Base-by-base conservation (phyloP, 2,329 filamentous ascomycete species). In the Fusarium sp. region DNA sequence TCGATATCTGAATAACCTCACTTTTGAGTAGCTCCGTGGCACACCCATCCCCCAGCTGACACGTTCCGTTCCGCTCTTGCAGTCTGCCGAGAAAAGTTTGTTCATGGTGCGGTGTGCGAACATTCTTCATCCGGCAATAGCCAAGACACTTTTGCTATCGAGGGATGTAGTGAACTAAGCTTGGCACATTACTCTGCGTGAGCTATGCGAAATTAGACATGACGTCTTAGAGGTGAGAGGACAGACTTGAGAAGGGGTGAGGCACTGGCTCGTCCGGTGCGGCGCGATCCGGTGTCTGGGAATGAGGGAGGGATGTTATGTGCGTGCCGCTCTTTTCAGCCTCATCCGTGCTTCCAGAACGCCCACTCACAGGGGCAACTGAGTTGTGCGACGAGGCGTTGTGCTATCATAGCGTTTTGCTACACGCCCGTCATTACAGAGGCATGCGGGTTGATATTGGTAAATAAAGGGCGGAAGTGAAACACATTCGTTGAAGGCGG, bases 221-320 rank as follows among this genome's bases (percentile, higher is more conserved):
- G 62, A 55, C 56, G 49, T 55, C 28, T 37, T 37, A n/a, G 28
- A 54, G 27, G 30, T 25, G 27, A 56, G 28, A 28, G 23, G 32
- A 55, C n/a, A 37, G 34, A 37, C 34, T 37, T 18, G 9, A n/a
- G 23, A 34, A 51, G 28, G 49, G 64, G 55, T 43, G 63, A 65
- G 55, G 34, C 21, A 48, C 59, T 60, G 46, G 58, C 55, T 54
- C 47, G 34, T 50, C 67, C 46, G 67, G 67, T 42, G 67, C 68
- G 68, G 59, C 55, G 55, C 68, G 63, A 61, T 68, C 68, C 68
- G 47, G 63, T 65, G 68, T 68, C 55, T 71, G 45, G 48, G 56
- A 43, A 40, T 41, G 14, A 54, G 43, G 23, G 50, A 50, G 42
- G 30, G 43, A 43, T 59, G 45, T 69, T 49, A 63, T 63, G 57